A percentile compares a stretch with the other conserved stretches of the same genome.
Conservation (phyloP, 768 basidiomycete species). For the Phylloporus arenicola region DNA sequence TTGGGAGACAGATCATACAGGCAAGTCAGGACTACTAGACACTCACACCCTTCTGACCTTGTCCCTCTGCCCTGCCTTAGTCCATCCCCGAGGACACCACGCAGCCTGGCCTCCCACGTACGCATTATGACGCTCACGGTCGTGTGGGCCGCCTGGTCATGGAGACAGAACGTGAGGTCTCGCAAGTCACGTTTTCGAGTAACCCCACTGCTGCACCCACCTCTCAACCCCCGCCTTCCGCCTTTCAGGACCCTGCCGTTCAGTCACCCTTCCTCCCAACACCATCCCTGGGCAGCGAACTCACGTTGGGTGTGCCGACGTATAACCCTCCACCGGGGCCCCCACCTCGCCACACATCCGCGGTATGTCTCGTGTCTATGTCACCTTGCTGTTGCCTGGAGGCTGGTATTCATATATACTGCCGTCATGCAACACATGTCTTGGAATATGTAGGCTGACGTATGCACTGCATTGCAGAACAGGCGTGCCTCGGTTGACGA, state of each 20-base stretch:
- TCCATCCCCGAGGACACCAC: constrained; percentile 81
- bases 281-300: constrained; percentile 30
- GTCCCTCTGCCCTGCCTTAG: constrained; percentile 26
- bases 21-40: constrained; percentile 14
- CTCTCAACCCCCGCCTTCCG: neutral
- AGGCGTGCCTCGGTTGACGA: constrained; percentile 24
- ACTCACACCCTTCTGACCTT: constrained; percentile 1
- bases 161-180: constrained; percentile 56
- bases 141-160: constrained; percentile 55
- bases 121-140: constrained; percentile 63
- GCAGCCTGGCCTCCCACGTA: constrained; percentile 71
- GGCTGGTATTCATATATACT: constrained; percentile 8
- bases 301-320: constrained; percentile 17
- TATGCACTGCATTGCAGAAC: constrained; percentile 6
- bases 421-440: constrained; percentile 10
- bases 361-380: constrained; percentile 14
- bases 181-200: constrained; percentile 45
- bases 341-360: constrained; percentile 9
- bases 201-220: constrained; percentile 25
- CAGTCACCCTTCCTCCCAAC: constrained; percentile 25
- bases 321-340: constrained; percentile 10
- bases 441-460: constrained; percentile 10
- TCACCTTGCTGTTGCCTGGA: constrained; percentile 18
- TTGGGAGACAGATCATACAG: constrained; percentile 45
- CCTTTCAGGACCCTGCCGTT: neutral